Conservation (phyloP, 1,284 basidiomycete species). For the Malassezia globosa region DNA sequence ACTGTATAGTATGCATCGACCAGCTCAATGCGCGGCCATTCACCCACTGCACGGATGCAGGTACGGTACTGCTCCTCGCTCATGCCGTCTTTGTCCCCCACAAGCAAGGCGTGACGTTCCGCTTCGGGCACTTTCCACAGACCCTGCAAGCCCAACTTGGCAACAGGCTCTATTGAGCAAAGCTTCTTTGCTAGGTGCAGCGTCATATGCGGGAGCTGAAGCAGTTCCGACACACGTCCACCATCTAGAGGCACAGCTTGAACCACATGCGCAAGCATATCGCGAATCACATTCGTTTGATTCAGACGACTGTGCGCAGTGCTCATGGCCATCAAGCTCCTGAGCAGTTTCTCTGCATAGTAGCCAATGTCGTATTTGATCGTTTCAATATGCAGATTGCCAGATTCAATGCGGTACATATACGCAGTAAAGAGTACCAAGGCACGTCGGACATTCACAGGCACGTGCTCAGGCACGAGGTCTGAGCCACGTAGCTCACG, state of each 20-base stretch:
- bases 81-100: constrained; percentile 20
- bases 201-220: constrained; percentile 42
- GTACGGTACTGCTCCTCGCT: constrained; percentile 51
- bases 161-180: constrained; percentile 19
- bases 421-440: constrained; percentile 66
- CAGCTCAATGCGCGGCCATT: constrained; percentile 70
- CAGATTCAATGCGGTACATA: constrained; percentile 55
- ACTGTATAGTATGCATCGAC: constrained; percentile 71
- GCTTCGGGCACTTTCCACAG: constrained; percentile 49
- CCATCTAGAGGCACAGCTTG: constrained; percentile 59
- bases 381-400: constrained; percentile 18
- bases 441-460: constrained; percentile 30
- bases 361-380: constrained; percentile 28
- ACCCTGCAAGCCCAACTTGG: constrained; percentile 33
- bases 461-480: background rate
- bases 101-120: constrained; percentile 40
- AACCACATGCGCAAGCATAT: constrained; percentile 68
- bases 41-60: constrained; percentile 59
- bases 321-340: constrained; percentile 69
- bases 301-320: constrained; percentile 83
- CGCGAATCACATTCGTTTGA: constrained; percentile 67
- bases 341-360: constrained; percentile 54
- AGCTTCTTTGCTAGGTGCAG: constrained; percentile 20
- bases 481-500: background rate
- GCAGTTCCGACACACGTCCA: constrained; percentile 25